Base-by-base conservation (phyloP, 2,329 filamentous ascomycete genomes). In the Fusarium albosuccineum region DNA sequence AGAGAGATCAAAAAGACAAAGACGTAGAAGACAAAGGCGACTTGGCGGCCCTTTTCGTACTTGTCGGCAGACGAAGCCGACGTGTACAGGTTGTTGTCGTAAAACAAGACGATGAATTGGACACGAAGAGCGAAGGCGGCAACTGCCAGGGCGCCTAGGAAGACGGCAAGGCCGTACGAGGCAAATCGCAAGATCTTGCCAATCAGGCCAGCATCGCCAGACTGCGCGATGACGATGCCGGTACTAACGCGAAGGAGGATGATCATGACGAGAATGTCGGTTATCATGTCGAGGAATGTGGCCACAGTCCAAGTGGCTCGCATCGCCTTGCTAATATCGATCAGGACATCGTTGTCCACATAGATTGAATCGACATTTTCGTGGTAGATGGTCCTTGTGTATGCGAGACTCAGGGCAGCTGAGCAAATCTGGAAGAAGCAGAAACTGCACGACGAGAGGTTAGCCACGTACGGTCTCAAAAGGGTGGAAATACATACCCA, bases 211-310 rank as follows among this genome's bases (percentile, higher is more conserved):
- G 54, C 14, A 0, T 46, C 49, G 4, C 64, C 67, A 3, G 57
- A 54, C 4, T 71, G 57, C 0, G 63, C 66, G 10, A 71, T 56
- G 41, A 62, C 48, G 37, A 72, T 70, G 9, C 70, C 74, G 2
- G 48, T 63, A 17, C 62, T 61, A 1, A 77, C 53, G 46, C 62
- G 57, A 2, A 74, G 55, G 7, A 77, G 63, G n/a, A 70, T 60
- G 9, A 77, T 39, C 40, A 75, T 67, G 14, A 70, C 22, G 26
- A 74, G 45, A 8, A 73, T 59, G 1, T 74, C 65, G 26, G 54
- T 46, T 4, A 69, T 7, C 41, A 46, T 48, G 3, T 69, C 59
- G 22, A 52, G 51, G 2, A 65, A 14, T 6, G 42, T 33, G 1
- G 42, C 37, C 8, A 68, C 27, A 30, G 54, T 30, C 9, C 54